phyloP scores from a whole-genome alignment of 768 basidiomycete genomes.

The Mycena capillaripes region DNA sequence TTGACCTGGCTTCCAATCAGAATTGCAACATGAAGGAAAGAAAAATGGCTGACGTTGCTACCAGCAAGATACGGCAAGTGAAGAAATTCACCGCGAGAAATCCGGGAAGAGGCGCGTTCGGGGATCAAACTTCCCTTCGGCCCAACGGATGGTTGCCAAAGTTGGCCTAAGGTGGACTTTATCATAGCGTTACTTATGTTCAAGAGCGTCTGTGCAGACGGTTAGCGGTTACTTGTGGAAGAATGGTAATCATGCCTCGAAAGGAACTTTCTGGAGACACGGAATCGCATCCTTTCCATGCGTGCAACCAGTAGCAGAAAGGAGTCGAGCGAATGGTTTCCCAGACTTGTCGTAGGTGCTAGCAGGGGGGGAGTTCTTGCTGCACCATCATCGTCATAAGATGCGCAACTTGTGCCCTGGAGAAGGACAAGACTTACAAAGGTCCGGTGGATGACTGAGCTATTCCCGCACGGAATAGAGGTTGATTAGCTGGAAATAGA shows the following conservation, averaged over 20 bases:
- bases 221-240: neutral
- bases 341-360: conserved; percentile 66
- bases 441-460: conserved; percentile 68
- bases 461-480: conserved; percentile 67
- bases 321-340: conserved; percentile 62
- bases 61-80: conserved; percentile 70
- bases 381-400: conserved; percentile 39
- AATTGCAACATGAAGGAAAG: conserved; percentile 19
- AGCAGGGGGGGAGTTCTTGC: conserved; percentile 65
- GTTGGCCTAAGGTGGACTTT: conserved; percentile 55
- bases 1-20: conserved; percentile 54
- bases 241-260: conserved; percentile 48
- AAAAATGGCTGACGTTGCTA: conserved; percentile 59
- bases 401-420: too few relatives aligned
- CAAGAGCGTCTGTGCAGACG: conserved; percentile 55
- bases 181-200: conserved; percentile 65
- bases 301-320: conserved; percentile 62
- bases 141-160: conserved; percentile 72
- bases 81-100: conserved; percentile 63
- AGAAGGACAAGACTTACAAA: conserved; percentile 54
- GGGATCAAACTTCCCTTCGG: conserved; percentile 64
- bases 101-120: conserved; percentile 59
- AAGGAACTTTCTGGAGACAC: conserved; percentile 63
- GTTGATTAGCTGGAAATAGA: conserved; percentile 52
- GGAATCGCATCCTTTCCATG: conserved; percentile 51